phyloP scores from a whole-genome alignment of 768 basidiomycete species.

The Boletales sp. region DNA sequence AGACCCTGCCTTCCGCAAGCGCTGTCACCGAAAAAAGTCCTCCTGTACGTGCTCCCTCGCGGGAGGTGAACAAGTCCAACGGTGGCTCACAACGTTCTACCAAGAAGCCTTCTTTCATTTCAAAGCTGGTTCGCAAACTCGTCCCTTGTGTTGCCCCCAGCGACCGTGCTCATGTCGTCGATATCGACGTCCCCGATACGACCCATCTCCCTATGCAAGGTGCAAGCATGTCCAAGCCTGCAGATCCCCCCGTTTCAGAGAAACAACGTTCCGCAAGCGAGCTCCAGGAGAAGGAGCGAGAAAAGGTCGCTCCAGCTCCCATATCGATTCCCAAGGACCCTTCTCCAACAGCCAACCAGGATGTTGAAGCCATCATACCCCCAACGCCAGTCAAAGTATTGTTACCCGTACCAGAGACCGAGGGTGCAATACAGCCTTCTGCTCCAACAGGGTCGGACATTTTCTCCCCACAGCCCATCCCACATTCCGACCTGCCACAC shows the following conservation, averaged over 20 bases:
- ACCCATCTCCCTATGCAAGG: slow-evolving; percentile 17
- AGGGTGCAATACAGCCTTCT: slow-evolving; percentile 84
- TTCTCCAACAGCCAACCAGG: slow-evolving; percentile 20
- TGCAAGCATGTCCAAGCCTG: slow-evolving; percentile 18
- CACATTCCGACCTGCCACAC: slow-evolving; percentile 22
- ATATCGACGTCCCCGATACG: slow-evolving; percentile 33
- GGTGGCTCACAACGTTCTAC: slow-evolving; percentile 31
- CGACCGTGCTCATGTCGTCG: slow-evolving; percentile 41
- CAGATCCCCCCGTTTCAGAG: slow-evolving; percentile 25
- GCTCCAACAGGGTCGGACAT: slow-evolving; percentile 62
- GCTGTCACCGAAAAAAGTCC: slow-evolving; percentile 25
- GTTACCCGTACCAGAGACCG: slow-evolving; percentile 71
- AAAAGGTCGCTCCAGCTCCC: slow-evolving; percentile 30
- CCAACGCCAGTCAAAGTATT: slow-evolving; percentile 45
- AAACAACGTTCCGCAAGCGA: slow-evolving; percentile 26
- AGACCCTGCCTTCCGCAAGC: slow-evolving; percentile 14
- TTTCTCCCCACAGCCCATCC: slow-evolving; percentile 25
- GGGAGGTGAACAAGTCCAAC: slow-evolving; percentile 33
- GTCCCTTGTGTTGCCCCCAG: slow-evolving; percentile 65
- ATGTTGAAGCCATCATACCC: slow-evolving; percentile 40
- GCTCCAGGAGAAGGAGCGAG: slow-evolving; percentile 32
- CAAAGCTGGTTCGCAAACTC: slow-evolving; percentile 56
- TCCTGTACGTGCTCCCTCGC: slow-evolving; percentile 33
- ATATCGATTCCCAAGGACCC: slow-evolving; percentile 20
- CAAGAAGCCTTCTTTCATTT: slow-evolving; percentile 53